Base-by-base conservation (phyloP, 495 filamentous ascomycete genomes). In the Pyronema omphalodes region DNA sequence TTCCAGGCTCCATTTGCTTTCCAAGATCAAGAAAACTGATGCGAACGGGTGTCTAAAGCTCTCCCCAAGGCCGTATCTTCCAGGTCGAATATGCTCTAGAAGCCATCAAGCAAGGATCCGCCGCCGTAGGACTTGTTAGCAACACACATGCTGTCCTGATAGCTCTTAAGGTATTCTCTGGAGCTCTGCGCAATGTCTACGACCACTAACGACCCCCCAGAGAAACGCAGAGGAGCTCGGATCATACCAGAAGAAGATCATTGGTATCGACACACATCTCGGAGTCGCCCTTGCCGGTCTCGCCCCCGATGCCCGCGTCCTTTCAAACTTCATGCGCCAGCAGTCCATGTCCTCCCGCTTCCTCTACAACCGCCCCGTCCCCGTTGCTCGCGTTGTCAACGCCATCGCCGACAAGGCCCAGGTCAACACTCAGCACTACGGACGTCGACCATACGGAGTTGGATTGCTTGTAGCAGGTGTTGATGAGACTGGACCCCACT, bases 241-340 rank as follows among this genome's bases (percentile, higher is more conserved):
- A 53, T 96, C 93, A 45, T 98, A 98, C 74, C 91, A 98, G 72
- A 95, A 94, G 76, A 98, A 98, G 75, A 80, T 98, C 66, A 95
- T 98, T 71, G 80, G 63, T 64, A 84, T 98, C 72, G 91, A 98
- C 71, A 81, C 84, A 62, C 93, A 98, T 72, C 82, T 91, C 64
- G 91, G 88, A 60, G 78, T 96, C 67, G 86, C 89, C 61, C 89
- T 98, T 67, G 91, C 91, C 62, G 91, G 91, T 57, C 85, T 98
- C 55, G 89, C 93, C 53, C 94, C 91, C 58, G 91, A 98, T 72
- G 93, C 91, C 67, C 88, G 91, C 61, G 91, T 98, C 64, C 88
- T 98, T 63, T 94, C 88, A 74, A 96, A 96, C 78, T 96, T 94
- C 76, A 95, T 98, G 91, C 95, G 95, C 73, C 86, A 93, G 71